Base-by-base conservation (phyloP, 1,284 basidiomycete species). In the Papiliotrema fonsecae region DNA sequence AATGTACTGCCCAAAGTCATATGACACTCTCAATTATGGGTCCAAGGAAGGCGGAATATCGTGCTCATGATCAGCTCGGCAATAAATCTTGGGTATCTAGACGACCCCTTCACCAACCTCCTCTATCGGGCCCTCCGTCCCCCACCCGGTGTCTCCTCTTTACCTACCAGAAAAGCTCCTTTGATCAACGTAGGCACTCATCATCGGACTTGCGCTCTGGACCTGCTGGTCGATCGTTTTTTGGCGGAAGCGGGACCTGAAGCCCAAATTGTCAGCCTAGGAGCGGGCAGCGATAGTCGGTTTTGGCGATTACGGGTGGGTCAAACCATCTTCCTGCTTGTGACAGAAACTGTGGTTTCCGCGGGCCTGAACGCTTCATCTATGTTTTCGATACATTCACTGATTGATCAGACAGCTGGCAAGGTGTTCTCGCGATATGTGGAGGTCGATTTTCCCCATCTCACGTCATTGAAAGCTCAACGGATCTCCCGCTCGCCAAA, bases 181-280 rank as follows among this genome's bases (percentile, higher is more conserved):
- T 74, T 97, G 57, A 97, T 98, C 77, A 97, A 97, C 68, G 79
- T 97, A 39, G 94, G 94, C 7, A 98, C 94, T 1, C 88, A 87
- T 58, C 82, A 96, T 48, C 81, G 96, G 46, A 85, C 87, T 0
- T 78, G 79, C 41, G 85, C 82, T 2, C 82, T 97, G 39, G 96
- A 98, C 65, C 69, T 74, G 39, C 80, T 97, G 6, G 83, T 96
- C 0, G 75, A 84, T 19, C 70, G 78, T 38, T 97, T 91, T 80
- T 60, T 96, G 16, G 58, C 65, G 6, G 57, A 77, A 4, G 75
- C 77, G 2, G 61, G 64, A 7, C 22, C 18, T 22, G 26, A 49
- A 34, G 58, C 36, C 14, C 92, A 97, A 77, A 83, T 97, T 51
- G 79, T 97, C 38, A 91, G 87, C 66, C 70, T 97, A 9, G 93